Evolutionary conservation across 2,329 filamentous ascomycete genomes (phyloP), one percentile per base, ranked within the genome.

Genomic region (Beauveria medogensis): DNA sequence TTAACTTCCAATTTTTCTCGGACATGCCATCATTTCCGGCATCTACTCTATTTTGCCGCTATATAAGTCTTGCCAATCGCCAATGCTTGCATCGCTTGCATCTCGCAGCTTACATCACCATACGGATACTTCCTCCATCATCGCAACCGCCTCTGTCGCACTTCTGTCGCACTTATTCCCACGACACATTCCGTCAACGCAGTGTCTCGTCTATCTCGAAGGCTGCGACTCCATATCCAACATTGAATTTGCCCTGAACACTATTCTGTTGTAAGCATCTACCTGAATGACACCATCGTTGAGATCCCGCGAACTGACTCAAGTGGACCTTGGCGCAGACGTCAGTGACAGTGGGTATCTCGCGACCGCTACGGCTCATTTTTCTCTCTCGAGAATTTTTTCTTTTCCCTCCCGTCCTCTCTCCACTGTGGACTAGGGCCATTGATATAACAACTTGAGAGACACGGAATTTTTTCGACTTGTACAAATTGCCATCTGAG

Each of bases 241-340:
- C 14, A 56, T 5, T 5, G 14, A n/a, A 10, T n/a, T 14, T 18
- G 8, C 18, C 12, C 28, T 47, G n/a, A 12, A 8, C 20, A 9
- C 20, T n/a, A n/a, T 12, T 50, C 47, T 30, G 22, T 52, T 51
- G 56, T 52, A 52, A 59, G 56, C 30, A 30, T 24, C 18, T 59
- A 12, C 20, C 56, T 4, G 7, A 59, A 65, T 65, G 61, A 65
- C 64, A 64, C 64, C 64, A 65, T 65, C 55, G 57, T 65, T n/a
- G 43, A 58, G 18, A 47, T 58, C 37, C n/a, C 28, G 20, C 34
- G 9, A 43, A 52, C 56, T 59, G 47, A 59, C 56, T 59, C 47
- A 44, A 52, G 56, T 59, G 56, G 56, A 59, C 37, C 47, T 52
- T 22, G 8, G 28, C 16, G 34, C 44, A 51, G 56, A 52, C 55